These are phyloP conservation scores for Tuber magnatum DNA, from an alignment of 495 filamentous ascomycete species.

Conservation along the genomic window DNA sequence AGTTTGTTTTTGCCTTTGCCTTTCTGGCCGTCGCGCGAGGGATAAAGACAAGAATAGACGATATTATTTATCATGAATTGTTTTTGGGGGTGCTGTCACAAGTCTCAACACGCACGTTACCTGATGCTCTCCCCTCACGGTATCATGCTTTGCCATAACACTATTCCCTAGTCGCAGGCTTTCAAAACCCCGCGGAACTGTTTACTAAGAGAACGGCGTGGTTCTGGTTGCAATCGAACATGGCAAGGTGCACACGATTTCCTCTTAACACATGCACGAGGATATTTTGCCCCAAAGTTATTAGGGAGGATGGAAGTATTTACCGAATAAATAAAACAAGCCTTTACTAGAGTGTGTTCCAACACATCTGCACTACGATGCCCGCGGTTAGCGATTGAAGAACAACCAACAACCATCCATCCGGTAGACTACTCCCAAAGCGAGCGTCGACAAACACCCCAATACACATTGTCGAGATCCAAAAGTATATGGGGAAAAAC, in stretches of 20 bases:
- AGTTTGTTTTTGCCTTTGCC: constrained; percentile 49
- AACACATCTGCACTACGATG: no score
- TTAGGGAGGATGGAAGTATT: not conserved
- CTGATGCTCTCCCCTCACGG: not conserved
- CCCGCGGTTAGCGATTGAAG: no score
- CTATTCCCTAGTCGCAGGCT: not conserved
- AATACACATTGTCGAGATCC: no score
- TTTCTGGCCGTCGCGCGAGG: not conserved
- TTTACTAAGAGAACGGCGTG: not conserved
- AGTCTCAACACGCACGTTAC: not conserved
- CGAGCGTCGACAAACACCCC: not conserved
- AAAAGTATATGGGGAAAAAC: no score
- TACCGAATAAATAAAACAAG: not conserved
- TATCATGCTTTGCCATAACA: not conserved
- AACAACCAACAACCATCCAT: not conserved
- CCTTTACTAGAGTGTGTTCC: no score
- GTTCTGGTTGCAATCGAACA: not conserved
- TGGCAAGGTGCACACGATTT: not conserved
- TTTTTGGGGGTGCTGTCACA: not conserved
- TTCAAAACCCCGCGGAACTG: not conserved
- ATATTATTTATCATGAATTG: not conserved
- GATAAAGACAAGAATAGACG: not conserved
- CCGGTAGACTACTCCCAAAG: not conserved
- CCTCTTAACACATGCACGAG: not conserved
- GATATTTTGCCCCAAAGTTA: not conserved